Evolutionary conservation across 768 basidiomycete species (phyloP), one percentile per base, ranked within the genome.

Genomic region (Kwoniella botswanensis): DNA sequence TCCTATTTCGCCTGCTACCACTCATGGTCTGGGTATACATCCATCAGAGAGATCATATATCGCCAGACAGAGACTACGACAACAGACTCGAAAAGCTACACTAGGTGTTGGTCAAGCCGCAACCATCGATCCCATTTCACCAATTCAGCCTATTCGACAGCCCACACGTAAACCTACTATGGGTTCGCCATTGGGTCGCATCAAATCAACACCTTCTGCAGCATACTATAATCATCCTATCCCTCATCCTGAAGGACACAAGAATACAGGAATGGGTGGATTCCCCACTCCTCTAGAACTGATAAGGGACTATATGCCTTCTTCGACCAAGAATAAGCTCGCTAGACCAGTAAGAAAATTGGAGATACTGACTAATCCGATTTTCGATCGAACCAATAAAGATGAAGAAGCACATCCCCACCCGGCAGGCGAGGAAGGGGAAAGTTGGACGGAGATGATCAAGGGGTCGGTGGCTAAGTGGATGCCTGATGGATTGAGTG

Each of bases 401-500:
- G 65, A 63, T 13, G 59, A 46, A 43, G 59, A 61, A 26, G 1
- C 35, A 43, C 11, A 22, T 18, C 15, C 21, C 35, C 10, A 53
- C 26, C 24, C 57, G 22, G n/a, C 2, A 61, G 12, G 7, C 35
- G 59, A 61, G 22, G 21, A 44, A 21, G 59, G 43, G 43, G 72
- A 70, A 41, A 70, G 64, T 24, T 73, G 71, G 76, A 50, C 57
- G 12, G 70, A 70, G 22, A 53, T 42, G 29, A 43, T 76, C 24
- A 64, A 61, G 24, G 65, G 68, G 2, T 52, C 65, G 24, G 69
- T 74, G 17, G 78, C 75, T 9, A 71, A 70, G 42, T 82, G 81
- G 81, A 63, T 82, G 68, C 81, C 81, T 24, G 74, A 72, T 9
- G 69, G 71, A 1, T 24, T 82, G 58, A 41, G 57, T 9, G 75